Evolutionary conservation across 257 asterid genomes (phyloP).

Genomic region (Fraxinus anomala): DNA sequence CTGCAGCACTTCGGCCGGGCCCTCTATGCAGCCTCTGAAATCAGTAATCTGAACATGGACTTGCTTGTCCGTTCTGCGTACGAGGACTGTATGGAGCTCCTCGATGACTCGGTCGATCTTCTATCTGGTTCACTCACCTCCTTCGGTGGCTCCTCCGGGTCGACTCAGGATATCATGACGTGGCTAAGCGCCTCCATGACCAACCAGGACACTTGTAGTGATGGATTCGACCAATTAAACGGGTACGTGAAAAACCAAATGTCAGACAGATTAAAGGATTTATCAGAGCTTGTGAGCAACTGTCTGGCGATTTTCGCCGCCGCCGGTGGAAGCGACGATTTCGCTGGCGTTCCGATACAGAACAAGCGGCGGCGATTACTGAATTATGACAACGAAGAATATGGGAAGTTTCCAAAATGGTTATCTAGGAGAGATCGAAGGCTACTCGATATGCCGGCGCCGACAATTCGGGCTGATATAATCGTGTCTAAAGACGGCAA

Average conservation of each 20-base stretch:
- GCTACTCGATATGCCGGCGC: conserved; percentile 52
- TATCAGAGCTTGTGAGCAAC: conserved; percentile 85
- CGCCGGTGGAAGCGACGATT: conserved; percentile 51
- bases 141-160: conserved; percentile 38
- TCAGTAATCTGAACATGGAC: conserved; percentile 64
- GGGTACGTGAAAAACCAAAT: conserved; percentile 62
- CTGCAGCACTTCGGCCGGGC: conserved; percentile 68
- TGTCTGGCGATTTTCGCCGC: conserved; percentile 83
- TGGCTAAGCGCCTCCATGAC: conserved; percentile 96
- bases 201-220: conserved; percentile 90
- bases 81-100: conserved; percentile 82
- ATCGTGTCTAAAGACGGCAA: conserved; percentile 74
- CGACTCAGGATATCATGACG: conserved; percentile 74
- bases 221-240: conserved; percentile 60
- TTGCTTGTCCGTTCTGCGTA: conserved; percentile 71
- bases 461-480: conserved; percentile 60
- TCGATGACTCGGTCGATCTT: conserved; percentile 73
- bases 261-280: conserved; percentile 56
- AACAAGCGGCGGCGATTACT: conserved; percentile 65
- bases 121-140: conserved; percentile 63
- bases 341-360: conserved; percentile 76
- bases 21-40: conserved; percentile 57
- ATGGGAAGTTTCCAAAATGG: conserved; percentile 71
- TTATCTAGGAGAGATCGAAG: conserved; percentile 60
- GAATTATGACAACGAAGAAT: conserved; percentile 12